Evolutionary conservation across 768 basidiomycete genomes (phyloP).

Genomic region (Chiua virens): DNA sequence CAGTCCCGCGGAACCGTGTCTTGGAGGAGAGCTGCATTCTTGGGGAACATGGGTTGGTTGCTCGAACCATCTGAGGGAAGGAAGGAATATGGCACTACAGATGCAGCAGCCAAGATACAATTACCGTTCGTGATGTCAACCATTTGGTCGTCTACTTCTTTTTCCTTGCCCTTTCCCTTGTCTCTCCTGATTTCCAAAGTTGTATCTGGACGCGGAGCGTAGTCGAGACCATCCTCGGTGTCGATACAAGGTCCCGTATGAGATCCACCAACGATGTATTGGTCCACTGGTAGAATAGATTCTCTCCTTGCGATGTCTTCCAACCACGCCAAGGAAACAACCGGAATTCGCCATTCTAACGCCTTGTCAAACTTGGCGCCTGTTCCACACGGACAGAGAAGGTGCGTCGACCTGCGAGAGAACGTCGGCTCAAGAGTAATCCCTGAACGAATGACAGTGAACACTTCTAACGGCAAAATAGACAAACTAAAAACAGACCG

Average conservation of each 20-base stretch:
- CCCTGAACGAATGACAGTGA: slow-evolving; percentile 38
- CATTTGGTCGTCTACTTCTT: slow-evolving; percentile 28
- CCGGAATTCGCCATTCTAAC: slow-evolving; percentile 71
- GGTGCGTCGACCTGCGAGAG: slow-evolving; percentile 70
- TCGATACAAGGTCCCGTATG: slow-evolving; percentile 42
- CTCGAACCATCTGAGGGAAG: slow-evolving; percentile 4
- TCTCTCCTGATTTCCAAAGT: slow-evolving; percentile 9
- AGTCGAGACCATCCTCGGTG: slow-evolving; percentile 27
- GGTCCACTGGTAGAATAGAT: slow-evolving; percentile 37
- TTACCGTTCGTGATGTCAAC: slow-evolving; percentile 41
- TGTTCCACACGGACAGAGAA: slow-evolving; percentile 68
- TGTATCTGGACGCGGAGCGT: background rate
- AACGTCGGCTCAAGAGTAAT: slow-evolving; percentile 56
- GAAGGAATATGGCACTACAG: background rate
- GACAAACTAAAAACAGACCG: slow-evolving; percentile 9
- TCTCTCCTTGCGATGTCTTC: slow-evolving; percentile 56
- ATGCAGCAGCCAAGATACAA: background rate
- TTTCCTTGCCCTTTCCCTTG: slow-evolving; percentile 37
- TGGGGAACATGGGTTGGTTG: slow-evolving; percentile 17
- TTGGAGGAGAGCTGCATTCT: slow-evolving; percentile 21
- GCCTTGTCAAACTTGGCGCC: slow-evolving; percentile 83
- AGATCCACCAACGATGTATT: slow-evolving; percentile 32
- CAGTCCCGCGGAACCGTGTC: slow-evolving; percentile 7
- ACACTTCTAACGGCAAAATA: background rate
- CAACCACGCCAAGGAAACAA: slow-evolving; percentile 75